Conservation (phyloP, 2,329 filamentous ascomycete species). For the Ceratocystis ficicola region DNA sequence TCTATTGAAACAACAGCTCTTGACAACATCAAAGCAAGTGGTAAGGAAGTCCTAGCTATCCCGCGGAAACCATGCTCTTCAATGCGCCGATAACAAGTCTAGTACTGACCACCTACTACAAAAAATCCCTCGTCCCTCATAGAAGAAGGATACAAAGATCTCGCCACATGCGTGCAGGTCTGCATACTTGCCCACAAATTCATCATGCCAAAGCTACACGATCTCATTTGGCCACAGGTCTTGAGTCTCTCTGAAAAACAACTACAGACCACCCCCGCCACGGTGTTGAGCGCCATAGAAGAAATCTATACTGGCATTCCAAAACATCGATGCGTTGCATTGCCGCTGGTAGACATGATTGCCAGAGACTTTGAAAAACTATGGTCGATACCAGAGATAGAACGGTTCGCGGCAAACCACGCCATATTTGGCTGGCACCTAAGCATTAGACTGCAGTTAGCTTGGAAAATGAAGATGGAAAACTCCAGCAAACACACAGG, state of each 20-base stretch:
- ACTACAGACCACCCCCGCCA: background rate
- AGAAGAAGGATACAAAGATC: conserved; percentile 2
- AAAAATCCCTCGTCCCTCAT: background rate
- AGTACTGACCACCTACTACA: background rate
- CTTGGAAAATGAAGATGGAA: background rate
- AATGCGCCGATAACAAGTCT: background rate
- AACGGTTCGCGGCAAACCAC: background rate
- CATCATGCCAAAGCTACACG: background rate
- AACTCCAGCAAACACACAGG: background rate
- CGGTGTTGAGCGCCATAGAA: background rate
- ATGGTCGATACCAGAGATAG: background rate
- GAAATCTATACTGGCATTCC: background rate
- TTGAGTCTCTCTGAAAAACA: background rate
- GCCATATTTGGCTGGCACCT: conserved; percentile 5
- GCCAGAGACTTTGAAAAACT: background rate
- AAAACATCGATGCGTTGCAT: background rate
- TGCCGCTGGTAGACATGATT: background rate
- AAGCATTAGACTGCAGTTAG: background rate
- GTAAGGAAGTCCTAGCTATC: background rate
- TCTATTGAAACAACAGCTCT: background rate
- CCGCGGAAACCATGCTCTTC: background rate
- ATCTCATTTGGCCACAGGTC: conserved; percentile 1
- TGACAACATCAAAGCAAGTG: background rate
- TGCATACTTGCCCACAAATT: background rate
- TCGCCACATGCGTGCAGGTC: background rate